Evolutionary conservation across 2,329 filamentous ascomycete species (phyloP).

Genomic region (Talaromyces sp.): DNA sequence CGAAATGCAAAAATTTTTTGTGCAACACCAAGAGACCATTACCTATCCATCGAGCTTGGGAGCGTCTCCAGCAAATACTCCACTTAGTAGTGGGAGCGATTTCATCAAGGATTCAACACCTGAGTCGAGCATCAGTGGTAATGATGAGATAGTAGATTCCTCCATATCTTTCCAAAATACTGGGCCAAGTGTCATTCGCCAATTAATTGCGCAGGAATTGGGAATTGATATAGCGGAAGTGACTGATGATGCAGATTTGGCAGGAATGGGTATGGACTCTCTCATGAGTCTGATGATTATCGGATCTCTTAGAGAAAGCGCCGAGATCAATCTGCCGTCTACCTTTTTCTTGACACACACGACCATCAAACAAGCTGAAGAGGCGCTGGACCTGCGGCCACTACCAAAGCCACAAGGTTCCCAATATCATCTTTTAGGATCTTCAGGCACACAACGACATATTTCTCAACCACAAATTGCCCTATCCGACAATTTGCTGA

Average conservation of each 20-base stretch:
- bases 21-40: background rate
- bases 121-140: too few relatives aligned
- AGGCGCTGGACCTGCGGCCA: background rate
- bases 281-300: background rate
- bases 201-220: background rate
- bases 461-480: too few relatives aligned
- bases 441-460: too few relatives aligned
- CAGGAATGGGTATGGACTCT: background rate
- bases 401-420: too few relatives aligned
- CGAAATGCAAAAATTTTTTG: background rate
- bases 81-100: too few relatives aligned
- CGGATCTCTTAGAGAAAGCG: background rate
- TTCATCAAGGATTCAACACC: too few relatives aligned
- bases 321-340: background rate
- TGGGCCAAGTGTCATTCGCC: too few relatives aligned
- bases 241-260: background rate
- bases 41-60: too few relatives aligned
- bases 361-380: background rate
- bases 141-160: too few relatives aligned
- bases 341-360: background rate
- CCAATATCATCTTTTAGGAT: too few relatives aligned
- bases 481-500: too few relatives aligned
- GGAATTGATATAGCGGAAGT: background rate
- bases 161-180: background rate
- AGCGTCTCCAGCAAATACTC: too few relatives aligned